Base-by-base conservation (phyloP, 495 filamentous ascomycete genomes). In the Penicillium salamii region DNA sequence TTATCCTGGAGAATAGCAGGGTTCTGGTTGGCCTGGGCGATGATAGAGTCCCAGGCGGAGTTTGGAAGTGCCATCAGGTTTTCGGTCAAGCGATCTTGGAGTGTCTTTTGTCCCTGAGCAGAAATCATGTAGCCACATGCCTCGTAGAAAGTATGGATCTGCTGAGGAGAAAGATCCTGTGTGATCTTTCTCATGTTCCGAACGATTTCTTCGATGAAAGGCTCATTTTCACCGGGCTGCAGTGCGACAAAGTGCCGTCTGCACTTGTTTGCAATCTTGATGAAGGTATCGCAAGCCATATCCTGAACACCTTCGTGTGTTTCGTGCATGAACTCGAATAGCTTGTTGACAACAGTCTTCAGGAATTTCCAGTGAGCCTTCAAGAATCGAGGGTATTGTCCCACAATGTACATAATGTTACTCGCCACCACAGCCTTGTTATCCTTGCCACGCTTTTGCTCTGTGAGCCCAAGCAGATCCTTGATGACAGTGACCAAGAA, bases 381-480 rank as follows among this genome's bases (percentile, higher is more conserved):
- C 57, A 98, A 72, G 72, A 98, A 98, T 21, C 93, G 88, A 13
- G 93, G 93, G 63, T 98, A 98, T 65, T 98, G 93, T 28, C 93
- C 93, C 48, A 98, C 93, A 67, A 98, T 98, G 63, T 98, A 98
- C 93, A 98, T 98, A 69, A 98, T 98, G 70, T 98, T 98, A 72
- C 91, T 96, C 55, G 93, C 93, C 42, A 98, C 93, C 2, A 98
- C 95, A 17, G 93, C 93, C 66, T 98, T 98, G 78, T 98, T 98
- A 71, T 98, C 93, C 61, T 98, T 98, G 34, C 93, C 93, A 40
- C 95, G 87, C 72, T 98, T 97, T 89, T 96, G 95, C 70, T 98
- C 93, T 0, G 93, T 98, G 42, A 98, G 77, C 0, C 95, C 93
- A n/a, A 98, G 85, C 13, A 98, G 81, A 66, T 98, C 93, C 70